A percentile compares a stretch with the other conserved stretches of the same genome.
phyloP scores from a whole-genome alignment of 306 rosid species.

The Glycine latifolia region DNA sequence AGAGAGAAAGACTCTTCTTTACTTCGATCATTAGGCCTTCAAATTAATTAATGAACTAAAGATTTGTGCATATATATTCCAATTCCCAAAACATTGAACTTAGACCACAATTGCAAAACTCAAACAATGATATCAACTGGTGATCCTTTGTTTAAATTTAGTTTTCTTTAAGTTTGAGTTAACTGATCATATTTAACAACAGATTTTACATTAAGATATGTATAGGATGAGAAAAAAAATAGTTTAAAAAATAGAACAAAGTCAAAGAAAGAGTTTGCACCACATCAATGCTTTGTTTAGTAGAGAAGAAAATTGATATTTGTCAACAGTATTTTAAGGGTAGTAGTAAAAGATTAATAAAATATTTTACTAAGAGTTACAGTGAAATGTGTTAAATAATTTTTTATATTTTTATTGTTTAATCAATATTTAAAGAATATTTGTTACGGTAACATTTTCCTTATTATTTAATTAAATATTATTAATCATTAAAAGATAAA shows the following conservation, averaged over 20 bases:
- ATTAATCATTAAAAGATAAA: too few species aligned
- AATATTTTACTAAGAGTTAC: too few species aligned
- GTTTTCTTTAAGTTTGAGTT: background rate
- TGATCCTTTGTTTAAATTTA: background rate
- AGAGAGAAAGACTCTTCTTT: background rate
- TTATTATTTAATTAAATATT: too few species aligned
- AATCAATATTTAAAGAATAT: too few species aligned
- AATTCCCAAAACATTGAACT: conserved; percentile 48
- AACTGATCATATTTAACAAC: background rate
- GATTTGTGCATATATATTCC: conserved; percentile 35
- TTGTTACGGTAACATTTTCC: too few species aligned
- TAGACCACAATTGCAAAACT: conserved; percentile 23
- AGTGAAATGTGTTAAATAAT: too few species aligned
- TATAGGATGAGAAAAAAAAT: background rate
- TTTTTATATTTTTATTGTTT: too few species aligned
- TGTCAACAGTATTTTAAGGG: too few species aligned
- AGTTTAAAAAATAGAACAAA: background rate
- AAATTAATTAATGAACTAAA: conserved; percentile 8
- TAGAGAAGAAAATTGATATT: too few species aligned
- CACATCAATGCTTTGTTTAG: too few species aligned
- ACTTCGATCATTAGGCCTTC: conserved; percentile 20
- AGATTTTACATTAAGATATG: background rate
- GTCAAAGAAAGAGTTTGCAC: background rate
- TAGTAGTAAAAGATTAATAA: too few species aligned
- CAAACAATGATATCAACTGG: conserved; percentile 13